A percentile compares a stretch with the other conserved stretches of the same genome.
Evolutionary conservation across 2,329 filamentous ascomycete species (phyloP).

Genomic region (Furcasterigmium sp.): DNA sequence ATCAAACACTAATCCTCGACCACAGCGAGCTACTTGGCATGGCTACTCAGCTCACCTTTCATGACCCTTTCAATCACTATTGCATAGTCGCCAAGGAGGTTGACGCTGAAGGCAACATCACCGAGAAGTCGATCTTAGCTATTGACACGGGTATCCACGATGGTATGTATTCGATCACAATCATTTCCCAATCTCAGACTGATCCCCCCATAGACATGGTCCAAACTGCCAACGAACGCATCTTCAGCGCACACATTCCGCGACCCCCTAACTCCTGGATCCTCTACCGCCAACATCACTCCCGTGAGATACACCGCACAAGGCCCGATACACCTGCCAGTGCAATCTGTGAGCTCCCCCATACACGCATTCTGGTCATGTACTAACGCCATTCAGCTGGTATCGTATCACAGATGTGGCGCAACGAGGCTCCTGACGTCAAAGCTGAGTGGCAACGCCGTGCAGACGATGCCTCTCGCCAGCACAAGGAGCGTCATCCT

Average conservation of each 20-base stretch:
- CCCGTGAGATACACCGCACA: slow-evolving; percentile 15
- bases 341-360: slow-evolving; percentile 31
- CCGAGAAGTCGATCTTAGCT: too few species aligned
- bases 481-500: slow-evolving; percentile 23
- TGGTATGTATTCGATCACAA: too few species aligned
- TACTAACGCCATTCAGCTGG: neutral
- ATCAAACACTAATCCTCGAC: too few species aligned
- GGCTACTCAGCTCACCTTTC: neutral
- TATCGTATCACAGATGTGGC: neutral
- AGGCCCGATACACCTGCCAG: slow-evolving; percentile 18
- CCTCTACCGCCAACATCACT: slow-evolving; percentile 23
- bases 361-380: neutral
- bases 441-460: slow-evolving; percentile 12
- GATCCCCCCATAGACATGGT: neutral
- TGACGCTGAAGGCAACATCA: neutral
- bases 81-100: neutral
- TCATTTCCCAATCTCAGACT: neutral
- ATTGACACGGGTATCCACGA: too few species aligned
- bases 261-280: slow-evolving; percentile 26
- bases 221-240: too few species aligned
- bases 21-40: neutral
- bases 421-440: neutral
- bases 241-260: slow-evolving; percentile 15
- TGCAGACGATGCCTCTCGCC: slow-evolving; percentile 13
- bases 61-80: neutral